Evolutionary conservation across 345 rosid species (phyloP).

Genomic region (Gynandropsis gynandra): DNA sequence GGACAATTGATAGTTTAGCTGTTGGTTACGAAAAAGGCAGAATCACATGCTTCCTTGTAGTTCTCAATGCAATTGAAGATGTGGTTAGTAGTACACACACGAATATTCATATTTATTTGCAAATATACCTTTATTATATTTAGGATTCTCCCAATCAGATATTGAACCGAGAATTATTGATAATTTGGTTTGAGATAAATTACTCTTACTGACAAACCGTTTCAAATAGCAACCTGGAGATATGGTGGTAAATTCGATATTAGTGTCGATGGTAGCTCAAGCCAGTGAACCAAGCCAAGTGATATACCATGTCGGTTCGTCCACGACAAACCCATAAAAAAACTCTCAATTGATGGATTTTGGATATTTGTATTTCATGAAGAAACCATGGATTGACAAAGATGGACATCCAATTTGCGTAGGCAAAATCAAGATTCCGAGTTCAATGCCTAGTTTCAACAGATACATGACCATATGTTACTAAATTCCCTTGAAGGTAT

Average conservation of each 20-base stretch:
- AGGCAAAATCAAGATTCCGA: conserved; percentile 33
- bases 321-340: conserved; percentile 42
- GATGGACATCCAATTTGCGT: conserved; percentile 65
- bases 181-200: not conserved
- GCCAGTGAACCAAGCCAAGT: conserved; percentile 21
- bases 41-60: conserved; percentile 62
- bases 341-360: conserved; percentile 36
- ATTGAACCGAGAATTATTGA: not conserved
- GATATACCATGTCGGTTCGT: conserved; percentile 79
- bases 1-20: conserved; percentile 75
- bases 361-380: conserved; percentile 42
- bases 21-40: conserved; percentile 72
- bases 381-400: conserved; percentile 72
- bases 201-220: not conserved
- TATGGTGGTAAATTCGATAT: conserved; percentile 70
- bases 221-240: conserved; percentile 63
- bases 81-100: conserved; percentile 43
- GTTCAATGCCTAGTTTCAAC: conserved; percentile 65
- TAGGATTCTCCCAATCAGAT: not conserved
- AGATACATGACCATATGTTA: conserved; percentile 65
- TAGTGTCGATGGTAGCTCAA: conserved; percentile 51
- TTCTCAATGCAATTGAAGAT: conserved; percentile 47
- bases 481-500: conserved; percentile 52
- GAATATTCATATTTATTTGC: too few relatives aligned
- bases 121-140: not conserved